These are phyloP conservation scores for Globisporangium apiculatum DNA, from an alignment of 352 stramenopile genomes.

Conservation along the genomic window DNA sequence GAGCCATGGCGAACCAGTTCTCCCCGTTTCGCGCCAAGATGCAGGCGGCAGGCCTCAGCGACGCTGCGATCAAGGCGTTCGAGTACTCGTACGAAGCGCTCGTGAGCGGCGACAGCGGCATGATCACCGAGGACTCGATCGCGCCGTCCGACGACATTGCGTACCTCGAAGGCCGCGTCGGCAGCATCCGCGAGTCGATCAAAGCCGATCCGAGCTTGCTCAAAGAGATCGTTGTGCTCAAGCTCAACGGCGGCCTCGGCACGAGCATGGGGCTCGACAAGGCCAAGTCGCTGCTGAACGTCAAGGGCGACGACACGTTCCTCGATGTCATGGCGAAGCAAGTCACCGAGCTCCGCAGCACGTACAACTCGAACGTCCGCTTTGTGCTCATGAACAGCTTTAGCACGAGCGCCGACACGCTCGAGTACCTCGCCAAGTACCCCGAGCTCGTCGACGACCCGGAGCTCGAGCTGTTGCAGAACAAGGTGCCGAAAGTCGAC, in stretches of 20 bases:
- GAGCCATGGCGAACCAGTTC: slow-evolving; percentile 45
- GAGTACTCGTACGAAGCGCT: slow-evolving; percentile 97
- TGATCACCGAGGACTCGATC: slow-evolving; percentile 96
- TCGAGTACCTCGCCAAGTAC: slow-evolving; percentile 87
- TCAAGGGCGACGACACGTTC: slow-evolving; percentile 94
- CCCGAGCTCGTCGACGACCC: slow-evolving; percentile 90
- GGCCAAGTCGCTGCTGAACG: slow-evolving; percentile 91
- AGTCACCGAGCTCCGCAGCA: slow-evolving; percentile 92
- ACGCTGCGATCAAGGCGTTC: slow-evolving; percentile 96
- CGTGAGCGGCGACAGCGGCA: slow-evolving; percentile 90
- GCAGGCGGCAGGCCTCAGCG: slow-evolving; percentile 91
- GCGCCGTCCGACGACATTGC: slow-evolving; percentile 67
- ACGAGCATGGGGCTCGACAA: slow-evolving; percentile 93
- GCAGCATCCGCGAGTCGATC: slow-evolving; percentile 68
- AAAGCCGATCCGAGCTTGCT: slow-evolving; percentile 62
- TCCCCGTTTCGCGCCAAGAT: slow-evolving; percentile 93
- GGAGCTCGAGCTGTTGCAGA: slow-evolving; percentile 97
- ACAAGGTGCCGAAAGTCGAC: slow-evolving; percentile 97
- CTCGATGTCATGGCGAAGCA: slow-evolving; percentile 87
- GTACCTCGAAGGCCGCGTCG: slow-evolving; percentile 75
- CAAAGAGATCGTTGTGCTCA: slow-evolving; percentile 84
- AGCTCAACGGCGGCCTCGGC: slow-evolving; percentile 82
- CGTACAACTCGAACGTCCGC: slow-evolving; percentile 90
- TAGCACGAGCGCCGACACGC: slow-evolving; percentile 78
- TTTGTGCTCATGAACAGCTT: slow-evolving; percentile 90